Percentiles rank a stretch among this genome's conserved stretches.
Conservation (phyloP, 768 basidiomycete genomes). For the Naganishia randhawae region DNA sequence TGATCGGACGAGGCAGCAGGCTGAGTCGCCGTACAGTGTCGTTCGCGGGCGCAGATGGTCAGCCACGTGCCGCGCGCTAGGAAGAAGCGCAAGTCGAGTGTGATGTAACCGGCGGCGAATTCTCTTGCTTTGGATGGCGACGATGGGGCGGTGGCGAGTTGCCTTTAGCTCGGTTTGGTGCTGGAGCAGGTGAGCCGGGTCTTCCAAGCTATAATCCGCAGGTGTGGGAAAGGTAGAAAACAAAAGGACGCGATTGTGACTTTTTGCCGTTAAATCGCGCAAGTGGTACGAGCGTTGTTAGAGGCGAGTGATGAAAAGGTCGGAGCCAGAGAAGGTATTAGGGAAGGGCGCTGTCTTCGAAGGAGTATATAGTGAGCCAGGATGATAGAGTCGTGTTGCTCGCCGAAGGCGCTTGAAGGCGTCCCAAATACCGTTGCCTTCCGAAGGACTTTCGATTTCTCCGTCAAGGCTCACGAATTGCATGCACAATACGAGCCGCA, state of each 20-base stretch:
- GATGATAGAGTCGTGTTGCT: not conserved
- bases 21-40: not conserved
- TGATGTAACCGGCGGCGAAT: not conserved
- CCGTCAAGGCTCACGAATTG: not conserved
- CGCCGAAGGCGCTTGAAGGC: not conserved
- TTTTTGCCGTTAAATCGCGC: not conserved
- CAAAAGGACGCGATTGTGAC: not conserved
- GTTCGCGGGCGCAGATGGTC: not conserved
- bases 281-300: not conserved
- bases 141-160: not conserved
- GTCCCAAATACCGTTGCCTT: not conserved
- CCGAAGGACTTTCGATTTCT: not conserved
- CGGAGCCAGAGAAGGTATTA: too few species aligned
- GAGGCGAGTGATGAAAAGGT: too few species aligned
- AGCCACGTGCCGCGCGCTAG: slow-evolving; percentile 8
- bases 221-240: not conserved
- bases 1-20: not conserved
- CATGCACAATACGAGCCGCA: not conserved
- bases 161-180: not conserved
- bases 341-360: too few species aligned
- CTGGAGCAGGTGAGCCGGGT: not conserved
- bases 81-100: not conserved
- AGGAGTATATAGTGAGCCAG: too few species aligned
- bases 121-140: not conserved
- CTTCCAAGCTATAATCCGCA: not conserved